Base-by-base conservation (phyloP, 805 yeast genomes). In the Starmerella potacharoeniae region DNA sequence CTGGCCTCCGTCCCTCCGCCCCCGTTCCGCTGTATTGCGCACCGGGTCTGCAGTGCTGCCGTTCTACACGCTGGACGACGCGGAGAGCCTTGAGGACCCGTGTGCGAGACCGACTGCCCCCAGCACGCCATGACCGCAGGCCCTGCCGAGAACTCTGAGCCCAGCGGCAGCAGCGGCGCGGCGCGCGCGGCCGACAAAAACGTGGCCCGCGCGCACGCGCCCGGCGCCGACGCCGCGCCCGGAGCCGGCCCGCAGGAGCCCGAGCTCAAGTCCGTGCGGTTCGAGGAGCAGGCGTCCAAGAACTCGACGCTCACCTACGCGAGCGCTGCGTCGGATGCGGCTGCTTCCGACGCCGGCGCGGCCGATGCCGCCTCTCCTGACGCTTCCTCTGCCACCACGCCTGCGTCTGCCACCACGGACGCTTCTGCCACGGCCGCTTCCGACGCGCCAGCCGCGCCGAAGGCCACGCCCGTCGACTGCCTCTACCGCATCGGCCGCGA, bases 401-500 rank as follows among this genome's bases (percentile, higher is more conserved):
- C 8, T 17, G 44, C 35, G 2, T n/a, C 35, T 5, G 17, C 35
- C 17, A 5, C 1, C 16, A 5, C 6, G 8, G 1, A 11, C 41
- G 41, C 34, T 4, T 36, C 41, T 47, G 3, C 29, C 40, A 29
- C 22, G 13, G 11, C 36, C 41, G 9, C 35, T 28, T 16, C 34
- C 37, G 34, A 36, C 37, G 37, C 37, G 29, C 14, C 41, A 14
- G 11, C 33, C 11, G 33, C 41, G 5, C 41, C 17, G 13, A 36
- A 47, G 33, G 29, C 17, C 5, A 40, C 50, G n/a, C 62, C 62
- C 14, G 52, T 41, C 14, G 60, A 55, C 17, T 62, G 66, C 45
- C 51, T 60, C 9, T 64, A 64, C 47, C 39, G 36, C 13, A 29
- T 64, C 4, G 74, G 74, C 51, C 60, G 64, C 30, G 66, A 67